These are phyloP conservation scores for Cenchrus purpureus DNA, from an alignment of 176 grass and related monocot genomes.

Conservation along the genomic window DNA sequence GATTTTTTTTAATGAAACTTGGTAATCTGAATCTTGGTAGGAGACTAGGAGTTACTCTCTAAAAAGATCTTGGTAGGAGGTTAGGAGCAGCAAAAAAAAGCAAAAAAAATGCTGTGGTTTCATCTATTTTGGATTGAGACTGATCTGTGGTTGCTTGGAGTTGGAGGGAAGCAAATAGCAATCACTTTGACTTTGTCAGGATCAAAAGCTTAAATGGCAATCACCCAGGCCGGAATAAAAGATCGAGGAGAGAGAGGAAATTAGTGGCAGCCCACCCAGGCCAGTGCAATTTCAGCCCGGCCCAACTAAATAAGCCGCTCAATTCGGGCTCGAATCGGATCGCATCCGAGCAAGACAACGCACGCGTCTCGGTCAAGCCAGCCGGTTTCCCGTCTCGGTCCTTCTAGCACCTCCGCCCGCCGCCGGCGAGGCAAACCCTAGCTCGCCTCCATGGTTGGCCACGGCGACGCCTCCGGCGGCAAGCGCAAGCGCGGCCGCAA, in stretches of 20 bases:
- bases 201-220: neutral
- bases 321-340: constrained; percentile 2
- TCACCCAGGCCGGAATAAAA: neutral
- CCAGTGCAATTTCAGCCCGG: neutral
- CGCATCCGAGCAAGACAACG: neutral
- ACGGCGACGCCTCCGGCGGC: constrained; percentile 32
- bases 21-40: neutral
- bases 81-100: too few relatives aligned
- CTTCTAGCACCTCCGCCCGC: constrained; percentile 5
- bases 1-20: neutral
- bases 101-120: too few relatives aligned
- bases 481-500: constrained; percentile 64
- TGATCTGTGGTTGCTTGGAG: neutral
- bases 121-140: neutral
- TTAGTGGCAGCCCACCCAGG: neutral
- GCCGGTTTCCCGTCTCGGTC: neutral
- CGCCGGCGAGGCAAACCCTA: constrained; percentile 54
- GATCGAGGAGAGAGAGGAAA: too few relatives aligned
- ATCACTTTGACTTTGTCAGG: neutral
- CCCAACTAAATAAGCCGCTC: neutral
- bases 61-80: too few relatives aligned
- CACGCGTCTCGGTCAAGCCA: neutral
- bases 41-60: neutral
- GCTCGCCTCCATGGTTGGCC: constrained; percentile 50
- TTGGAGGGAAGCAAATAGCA: too few relatives aligned